phyloP scores from a whole-genome alignment of 139 green algal genomes.

The Ostreobium quekettii region DNA sequence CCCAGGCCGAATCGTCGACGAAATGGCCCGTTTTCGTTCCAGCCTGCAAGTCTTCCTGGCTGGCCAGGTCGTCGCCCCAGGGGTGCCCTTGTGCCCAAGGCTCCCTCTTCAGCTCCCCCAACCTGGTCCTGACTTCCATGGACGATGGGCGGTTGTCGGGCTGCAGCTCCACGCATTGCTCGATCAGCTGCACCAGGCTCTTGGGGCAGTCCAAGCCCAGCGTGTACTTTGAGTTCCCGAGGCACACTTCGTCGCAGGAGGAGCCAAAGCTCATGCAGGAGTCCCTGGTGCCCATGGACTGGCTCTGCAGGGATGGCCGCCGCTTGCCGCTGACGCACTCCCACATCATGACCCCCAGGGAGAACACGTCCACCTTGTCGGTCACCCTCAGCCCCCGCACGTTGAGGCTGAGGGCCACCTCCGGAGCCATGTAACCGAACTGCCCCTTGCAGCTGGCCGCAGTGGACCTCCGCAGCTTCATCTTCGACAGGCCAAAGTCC shows the following conservation, averaged over 20 bases:
- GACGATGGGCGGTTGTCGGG: constrained; percentile 1
- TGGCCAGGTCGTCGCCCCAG: no score
- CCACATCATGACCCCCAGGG: constrained; percentile 14
- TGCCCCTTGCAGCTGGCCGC: constrained; percentile 1
- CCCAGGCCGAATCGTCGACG: no score
- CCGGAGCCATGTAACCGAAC: constrained; percentile 16
- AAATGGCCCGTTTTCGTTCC: no score
- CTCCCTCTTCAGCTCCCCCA: no score
- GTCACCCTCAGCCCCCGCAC: not conserved
- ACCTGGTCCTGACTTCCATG: constrained; percentile 2
- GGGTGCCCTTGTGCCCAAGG: no score
- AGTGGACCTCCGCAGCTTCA: not conserved
- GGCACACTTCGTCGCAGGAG: not conserved
- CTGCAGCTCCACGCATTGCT: not conserved
- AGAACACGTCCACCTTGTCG: constrained; percentile 14
- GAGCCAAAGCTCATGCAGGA: not conserved
- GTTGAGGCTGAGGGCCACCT: not conserved
- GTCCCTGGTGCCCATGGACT: not conserved
- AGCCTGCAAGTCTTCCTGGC: no score
- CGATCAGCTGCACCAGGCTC: not conserved
- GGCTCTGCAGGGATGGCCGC: not conserved
- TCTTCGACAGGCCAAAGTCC: constrained; percentile 16
- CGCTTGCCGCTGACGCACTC: constrained; percentile 1
- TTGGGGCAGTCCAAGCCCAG: not conserved
- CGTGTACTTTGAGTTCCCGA: not conserved